Conservation (phyloP, 768 basidiomycete genomes). For the Polyporus arcularius region DNA sequence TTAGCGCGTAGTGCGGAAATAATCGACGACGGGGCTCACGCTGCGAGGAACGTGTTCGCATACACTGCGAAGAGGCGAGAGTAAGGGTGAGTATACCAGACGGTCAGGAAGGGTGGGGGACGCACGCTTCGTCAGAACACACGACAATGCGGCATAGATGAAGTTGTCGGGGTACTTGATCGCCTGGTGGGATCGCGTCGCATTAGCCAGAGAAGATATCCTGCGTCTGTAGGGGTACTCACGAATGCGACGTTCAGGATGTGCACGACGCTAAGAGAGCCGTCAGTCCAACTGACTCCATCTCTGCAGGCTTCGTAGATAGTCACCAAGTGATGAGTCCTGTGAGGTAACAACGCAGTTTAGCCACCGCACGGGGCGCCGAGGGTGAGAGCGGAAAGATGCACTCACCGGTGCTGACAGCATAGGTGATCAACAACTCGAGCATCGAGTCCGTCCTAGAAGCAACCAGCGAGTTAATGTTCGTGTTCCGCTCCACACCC, state of each 20-base stretch:
- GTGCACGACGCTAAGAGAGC: not conserved
- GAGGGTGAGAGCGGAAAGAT: not conserved
- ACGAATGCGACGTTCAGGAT: constrained; percentile 8
- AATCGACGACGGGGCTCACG: not conserved
- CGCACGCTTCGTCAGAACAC: constrained; percentile 6
- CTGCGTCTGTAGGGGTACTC: not conserved
- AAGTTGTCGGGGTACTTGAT: constrained; percentile 4
- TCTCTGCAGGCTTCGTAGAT: not conserved
- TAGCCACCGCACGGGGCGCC: not conserved
- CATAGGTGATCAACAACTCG: constrained; percentile 2
- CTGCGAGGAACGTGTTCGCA: constrained; percentile 10
- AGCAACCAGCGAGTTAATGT: not conserved
- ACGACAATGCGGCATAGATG: constrained; percentile 4
- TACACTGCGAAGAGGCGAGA: not conserved
- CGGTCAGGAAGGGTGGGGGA: not conserved
- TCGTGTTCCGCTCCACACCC: not conserved
- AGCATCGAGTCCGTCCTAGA: constrained; percentile 8
- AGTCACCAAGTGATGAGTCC: not conserved
- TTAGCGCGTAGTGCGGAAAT: not conserved
- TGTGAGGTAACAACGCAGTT: not conserved
- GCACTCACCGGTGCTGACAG: constrained; percentile 5
- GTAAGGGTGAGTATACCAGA: not conserved
- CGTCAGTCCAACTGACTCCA: not conserved
- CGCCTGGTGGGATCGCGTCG: not conserved
- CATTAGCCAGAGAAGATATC: not conserved